Base-by-base conservation (phyloP, 305 asterid genomes). In the Andrographis paniculata region DNA sequence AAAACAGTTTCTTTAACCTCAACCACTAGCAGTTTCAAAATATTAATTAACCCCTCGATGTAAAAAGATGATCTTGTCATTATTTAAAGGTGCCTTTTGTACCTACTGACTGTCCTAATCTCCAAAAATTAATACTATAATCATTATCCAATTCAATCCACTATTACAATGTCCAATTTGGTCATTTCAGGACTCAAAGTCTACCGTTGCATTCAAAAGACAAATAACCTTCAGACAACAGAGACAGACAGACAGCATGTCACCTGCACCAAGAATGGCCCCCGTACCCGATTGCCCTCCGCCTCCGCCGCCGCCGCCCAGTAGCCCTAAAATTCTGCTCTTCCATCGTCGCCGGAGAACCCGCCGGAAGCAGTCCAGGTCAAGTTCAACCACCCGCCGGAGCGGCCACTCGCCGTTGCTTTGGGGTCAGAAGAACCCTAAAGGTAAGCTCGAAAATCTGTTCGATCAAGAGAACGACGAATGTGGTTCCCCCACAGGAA, bases 311-410 rank as follows among this genome's bases (percentile, higher is more conserved):
- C 87, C 79, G 51, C 92, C 85, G n/a, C 79, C 93, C 2, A 77
- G 88, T 1, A 77, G 71, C 64, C 96, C 96, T 13, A 80, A 78
- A 59, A 67, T 87, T 46, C 86, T 82, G 60, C 73, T 79, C 66
- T 73, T 86, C 9, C 84, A 80, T 12, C 74, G 83, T 30, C 51
- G 80, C 45, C 69, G 94, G 9, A 56, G 92, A 22, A 58, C 55
- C 52, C 84, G 82, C 59, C 79, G 87, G 14, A 79, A 73, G 56
- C 77, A 15, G 0, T 48, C 62, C 39, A 72, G n/a, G n/a, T n/a
- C n/a, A n/a, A n/a, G n/a, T n/a, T 31, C 38, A 51, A 54, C 59
- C 31, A 14, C 68, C 57, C 11, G 60, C 47, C n/a, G n/a, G n/a
- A n/a, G n/a, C n/a, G n/a, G n/a, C n/a, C n/a, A n/a, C n/a, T n/a